Evolutionary conservation across 108 stramenopile species (phyloP), one percentile per base, ranked within the genome.

Genomic region (Cyclotella atomus): DNA sequence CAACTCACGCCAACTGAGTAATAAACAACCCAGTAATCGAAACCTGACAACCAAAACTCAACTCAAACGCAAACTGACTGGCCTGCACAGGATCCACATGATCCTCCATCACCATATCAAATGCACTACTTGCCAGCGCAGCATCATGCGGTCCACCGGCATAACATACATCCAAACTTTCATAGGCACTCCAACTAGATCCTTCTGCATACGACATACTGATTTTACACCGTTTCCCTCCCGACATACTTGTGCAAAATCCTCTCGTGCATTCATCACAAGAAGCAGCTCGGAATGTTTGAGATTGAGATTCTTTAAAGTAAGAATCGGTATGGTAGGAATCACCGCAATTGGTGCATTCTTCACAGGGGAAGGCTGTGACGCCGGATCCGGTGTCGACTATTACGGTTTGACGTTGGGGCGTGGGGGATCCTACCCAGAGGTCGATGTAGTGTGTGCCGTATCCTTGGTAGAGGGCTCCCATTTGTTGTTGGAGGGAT

Each of bases 391-490:
- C 97, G 19, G 98, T 99, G 78, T 98, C 97, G 65, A 99, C 93
- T 75, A 99, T 99, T 57, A 99, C 94, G 12, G 97, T 97, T 67
- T 97, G 96, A 0, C 98, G 85, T 76, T 99, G 98, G 36, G 97
- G 90, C 35, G 50, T 70, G 10, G 98, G 97, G 8, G 95, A 89
- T 16, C 98, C 98, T 4, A 90, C 89, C 90, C 95, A 99, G 5
- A 97, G 71, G 70, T 98, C 95, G 45, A 91, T 87, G 69, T 96
- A 97, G 72, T 99, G 98, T 1, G 98, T 97, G 49, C 92, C 94
- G 73, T 89, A 91, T 16, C 94, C 94, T 75, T 86, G 85, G 59
- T 80, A 89, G 47, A 89, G 68, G 27, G 69, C 72, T 20, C 74
- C 81, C 67, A 83, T 75, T 72, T 86, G 77, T 53, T 78, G 77